Evolutionary conservation across 257 asterid species (phyloP), one percentile per base, ranked within the genome.

Genomic region (Avicennia marina): DNA sequence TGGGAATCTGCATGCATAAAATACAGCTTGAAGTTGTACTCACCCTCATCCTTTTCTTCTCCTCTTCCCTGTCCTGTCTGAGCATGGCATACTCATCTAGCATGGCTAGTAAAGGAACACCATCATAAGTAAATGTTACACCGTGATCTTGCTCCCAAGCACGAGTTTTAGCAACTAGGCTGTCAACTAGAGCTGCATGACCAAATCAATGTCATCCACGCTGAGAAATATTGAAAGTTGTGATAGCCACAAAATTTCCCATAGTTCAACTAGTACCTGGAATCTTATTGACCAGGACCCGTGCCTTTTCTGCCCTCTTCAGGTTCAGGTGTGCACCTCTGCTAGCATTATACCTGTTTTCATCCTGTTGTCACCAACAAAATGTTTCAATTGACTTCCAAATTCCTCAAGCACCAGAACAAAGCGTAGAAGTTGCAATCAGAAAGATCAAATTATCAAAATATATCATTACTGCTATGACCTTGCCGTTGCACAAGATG

Each of bases 41-140:
- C 62, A 93, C 99, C 99, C 82, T 84, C 73, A 84, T 25, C 82
- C 96, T 93, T 78, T 83, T 93, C 76, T 89, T 93, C 84, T 93
- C 99, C 77, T 93, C 99, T 64, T 89, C 99, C 69, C 97, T 77
- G 58, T 93, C 99, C 0, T 80, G 96, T 67, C 99, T 76, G 69
- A 93, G 96, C 96, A 89, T 82, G 67, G 77, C 84, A 62, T 93
- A 93, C 75, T 93, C 97, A 27, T 89, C 97, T 45, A 93, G 83
- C 99, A 93, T 93, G 21, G 99, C 97, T 44, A 93, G 99, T n/a
- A 93, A 79, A 52, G 99, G 96, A 63, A 93, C 97, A 26, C 96
- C 99, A 60, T 93, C 99, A 57, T 93, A 93, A 1, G 82, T 75
- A 73, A 89, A 93, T 58, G 94, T 71, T 20, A 81, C 57, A 43